Base-by-base conservation (phyloP, 139 green algal genomes). In the Closterium sp. region DNA sequence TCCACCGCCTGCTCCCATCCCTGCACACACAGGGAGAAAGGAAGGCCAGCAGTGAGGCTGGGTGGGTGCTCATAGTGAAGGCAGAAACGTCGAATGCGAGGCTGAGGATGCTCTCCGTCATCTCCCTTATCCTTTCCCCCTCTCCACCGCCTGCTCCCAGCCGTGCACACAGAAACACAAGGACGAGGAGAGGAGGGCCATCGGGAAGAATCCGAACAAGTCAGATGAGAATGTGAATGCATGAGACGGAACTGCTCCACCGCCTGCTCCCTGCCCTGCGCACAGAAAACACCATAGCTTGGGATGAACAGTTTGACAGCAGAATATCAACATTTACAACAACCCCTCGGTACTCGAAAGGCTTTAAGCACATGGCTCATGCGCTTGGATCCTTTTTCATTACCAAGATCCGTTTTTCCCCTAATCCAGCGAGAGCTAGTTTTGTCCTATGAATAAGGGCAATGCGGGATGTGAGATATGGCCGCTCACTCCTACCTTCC, bases 1-100 rank as follows among this genome's bases (percentile, higher is more conserved):
- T 87, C 34, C 55, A 88, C 38, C 25, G 92, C 92, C 66, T 94
- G 88, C 85, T 93, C 36, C 88, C 43, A 84, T 2, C 90, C 43
- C 86, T 93, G 91, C 90, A 33, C 86, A 2, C n/a, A 34, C 9
- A 16, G 31, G 36, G 4, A 55, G 36, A 55, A 55, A 55, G 36
- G 6, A 55, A 66, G 4, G 38, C 38, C 12, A 66, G 38, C 38
- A 66, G 38, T 66, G 38, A 66, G 38, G 38, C 9, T 5, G 4
- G 3, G 6, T 55, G 4, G 36, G n/a, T n/a, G n/a, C n/a, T n/a
- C 36, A 55, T 55, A 55, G 4, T 4, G 36, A 55, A 4, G 4
- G 6, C 36, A 55, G 6, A 28, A 31, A 6, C 85, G 33, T 95
- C 92, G 2, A 25, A 36, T n/a, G n/a, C n/a, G n/a, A n/a, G n/a